phyloP scores from a whole-genome alignment of 1,284 basidiomycete species.

The Trametes versicolor region DNA sequence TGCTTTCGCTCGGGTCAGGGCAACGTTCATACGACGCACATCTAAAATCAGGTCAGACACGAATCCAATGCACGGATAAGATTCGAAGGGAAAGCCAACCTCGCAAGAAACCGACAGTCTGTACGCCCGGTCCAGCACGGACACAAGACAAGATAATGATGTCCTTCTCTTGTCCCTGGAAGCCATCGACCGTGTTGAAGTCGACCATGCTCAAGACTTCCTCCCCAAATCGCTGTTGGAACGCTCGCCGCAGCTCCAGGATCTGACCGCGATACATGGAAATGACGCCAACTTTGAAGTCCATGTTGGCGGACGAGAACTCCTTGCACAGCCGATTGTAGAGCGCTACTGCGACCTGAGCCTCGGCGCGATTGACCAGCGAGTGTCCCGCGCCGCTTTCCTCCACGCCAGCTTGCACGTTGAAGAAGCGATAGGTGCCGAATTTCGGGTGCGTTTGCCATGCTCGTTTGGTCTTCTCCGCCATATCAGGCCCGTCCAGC shows the following conservation, averaged over 20 bases:
- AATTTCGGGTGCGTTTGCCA: conserved; percentile 90
- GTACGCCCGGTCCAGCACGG: conserved; percentile 85
- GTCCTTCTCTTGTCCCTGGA: conserved; percentile 98
- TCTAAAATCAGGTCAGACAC: conserved; percentile 54
- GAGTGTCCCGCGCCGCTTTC: conserved; percentile 67
- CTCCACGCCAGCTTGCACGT: conserved; percentile 73
- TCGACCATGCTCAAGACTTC: conserved; percentile 82
- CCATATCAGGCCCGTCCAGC: conserved; percentile 92
- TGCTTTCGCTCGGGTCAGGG: conserved; percentile 93
- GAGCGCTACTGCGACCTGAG: conserved; percentile 80
- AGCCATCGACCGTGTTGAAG: conserved; percentile 98
- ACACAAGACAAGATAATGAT: conserved; percentile 97
- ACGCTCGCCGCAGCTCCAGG: conserved; percentile 76
- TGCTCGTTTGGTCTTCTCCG: conserved; percentile 78
- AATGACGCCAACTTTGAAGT: conserved; percentile 88
- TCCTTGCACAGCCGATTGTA: conserved; percentile 80
- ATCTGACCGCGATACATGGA: conserved; percentile 98
- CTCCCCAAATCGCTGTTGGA: conserved; percentile 78
- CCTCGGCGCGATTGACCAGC: conserved; percentile 83
- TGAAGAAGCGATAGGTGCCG: conserved; percentile 92
- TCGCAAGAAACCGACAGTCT: conserved; percentile 88
- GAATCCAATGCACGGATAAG: conserved; percentile 16
- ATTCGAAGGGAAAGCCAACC: conserved; percentile 54
- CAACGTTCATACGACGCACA: conserved; percentile 95
- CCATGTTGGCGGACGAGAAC: conserved; percentile 73